These are phyloP conservation scores for Rhododendron simsii DNA, from an alignment of 148 eudicot genomes.

Conservation along the genomic window DNA sequence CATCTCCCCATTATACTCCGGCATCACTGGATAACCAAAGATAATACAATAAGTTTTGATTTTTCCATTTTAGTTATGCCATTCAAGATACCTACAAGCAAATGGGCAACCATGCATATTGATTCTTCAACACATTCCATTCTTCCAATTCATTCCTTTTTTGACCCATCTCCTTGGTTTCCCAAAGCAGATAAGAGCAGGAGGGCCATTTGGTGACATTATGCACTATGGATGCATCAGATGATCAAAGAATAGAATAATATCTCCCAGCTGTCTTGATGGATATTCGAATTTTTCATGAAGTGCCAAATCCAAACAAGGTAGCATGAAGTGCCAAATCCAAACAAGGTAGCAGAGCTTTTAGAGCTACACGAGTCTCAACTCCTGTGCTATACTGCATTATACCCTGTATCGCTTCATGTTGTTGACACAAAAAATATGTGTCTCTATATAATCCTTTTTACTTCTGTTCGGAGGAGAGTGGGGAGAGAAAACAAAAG, in stretches of 20 bases:
- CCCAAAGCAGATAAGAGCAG: background rate
- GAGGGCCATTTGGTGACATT: background rate
- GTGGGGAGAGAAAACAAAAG: background rate
- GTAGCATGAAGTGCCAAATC: background rate
- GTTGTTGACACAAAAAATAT: background rate
- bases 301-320: background rate
- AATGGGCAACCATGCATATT: constrained; percentile 4
- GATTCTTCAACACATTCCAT: constrained; percentile 12
- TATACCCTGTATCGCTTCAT: background rate
- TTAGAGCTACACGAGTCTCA: background rate
- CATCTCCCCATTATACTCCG: too few relatives aligned
- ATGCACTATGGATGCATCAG: background rate
- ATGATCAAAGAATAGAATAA: background rate
- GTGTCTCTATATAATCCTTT: too few relatives aligned
- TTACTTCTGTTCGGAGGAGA: too few relatives aligned
- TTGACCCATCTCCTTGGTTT: constrained; percentile 1
- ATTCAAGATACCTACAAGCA: background rate
- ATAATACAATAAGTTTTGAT: too few relatives aligned
- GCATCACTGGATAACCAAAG: too few relatives aligned
- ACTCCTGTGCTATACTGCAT: background rate
- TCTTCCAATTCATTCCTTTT: background rate
- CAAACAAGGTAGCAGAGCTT: background rate
- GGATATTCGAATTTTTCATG: background rate
- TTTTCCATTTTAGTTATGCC: too few relatives aligned
- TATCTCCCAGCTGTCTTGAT: background rate